Evolutionary conservation across 2,329 filamentous ascomycete species (phyloP).

Genomic region (Xylaria digitata): DNA sequence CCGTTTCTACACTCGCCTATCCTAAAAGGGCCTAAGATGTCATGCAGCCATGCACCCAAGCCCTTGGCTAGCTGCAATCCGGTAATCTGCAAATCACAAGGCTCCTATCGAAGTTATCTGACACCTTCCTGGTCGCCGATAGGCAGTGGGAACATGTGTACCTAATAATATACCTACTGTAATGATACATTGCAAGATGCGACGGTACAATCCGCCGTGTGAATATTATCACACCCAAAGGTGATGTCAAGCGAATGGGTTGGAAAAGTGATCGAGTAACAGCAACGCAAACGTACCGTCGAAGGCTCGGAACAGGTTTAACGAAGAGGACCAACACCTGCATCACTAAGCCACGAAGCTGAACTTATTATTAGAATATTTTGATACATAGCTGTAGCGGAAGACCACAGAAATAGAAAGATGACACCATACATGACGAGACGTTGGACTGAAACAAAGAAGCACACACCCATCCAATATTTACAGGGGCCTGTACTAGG

Average conservation of each 20-base stretch:
- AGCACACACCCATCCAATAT: background rate
- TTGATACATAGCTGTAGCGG: background rate
- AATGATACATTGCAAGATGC: background rate
- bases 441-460: slow-evolving; percentile 17
- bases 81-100: slow-evolving; percentile 8
- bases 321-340: background rate
- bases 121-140: background rate
- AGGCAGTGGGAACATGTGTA: background rate
- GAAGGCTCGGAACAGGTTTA: background rate
- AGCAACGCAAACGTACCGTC: background rate
- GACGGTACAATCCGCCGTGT: background rate
- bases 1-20: background rate
- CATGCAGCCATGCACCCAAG: slow-evolving; percentile 26
- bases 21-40: slow-evolving; percentile 22
- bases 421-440: background rate
- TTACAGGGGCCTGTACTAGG: no score
- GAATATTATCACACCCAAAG: no score
- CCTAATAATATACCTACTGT: background rate
- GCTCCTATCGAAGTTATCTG: background rate
- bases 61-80: slow-evolving; percentile 20
- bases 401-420: slow-evolving; percentile 4
- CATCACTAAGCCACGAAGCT: background rate
- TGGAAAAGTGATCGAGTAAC: background rate
- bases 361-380: slow-evolving; percentile 13
- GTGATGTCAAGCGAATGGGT: no score